phyloP scores from a whole-genome alignment of 2,329 filamentous ascomycete species.

The Ilyonectria robusta region DNA sequence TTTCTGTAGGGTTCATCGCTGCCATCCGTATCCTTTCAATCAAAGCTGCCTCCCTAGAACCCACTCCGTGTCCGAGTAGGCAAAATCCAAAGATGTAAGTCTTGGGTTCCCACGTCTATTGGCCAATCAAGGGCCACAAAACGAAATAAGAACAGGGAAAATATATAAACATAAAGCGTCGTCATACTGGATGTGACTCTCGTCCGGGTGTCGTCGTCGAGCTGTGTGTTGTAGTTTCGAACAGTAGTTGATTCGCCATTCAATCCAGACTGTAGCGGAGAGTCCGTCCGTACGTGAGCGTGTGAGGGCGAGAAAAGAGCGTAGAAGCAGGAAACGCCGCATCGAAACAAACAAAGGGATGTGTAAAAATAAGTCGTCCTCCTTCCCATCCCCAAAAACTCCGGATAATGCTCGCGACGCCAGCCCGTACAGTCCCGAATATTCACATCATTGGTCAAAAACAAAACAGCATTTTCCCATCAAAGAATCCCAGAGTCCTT shows the following conservation, averaged over 20 bases:
- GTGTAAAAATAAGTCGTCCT: conserved; percentile 44
- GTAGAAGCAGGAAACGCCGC: conserved; percentile 36
- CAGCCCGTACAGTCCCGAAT: conserved; percentile 41
- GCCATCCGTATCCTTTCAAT: conserved; percentile 33
- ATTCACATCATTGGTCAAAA: conserved; percentile 42
- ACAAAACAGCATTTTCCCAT: conserved; percentile 50
- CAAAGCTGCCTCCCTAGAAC: conserved; percentile 27
- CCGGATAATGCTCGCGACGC: conserved; percentile 48
- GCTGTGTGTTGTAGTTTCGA: conserved; percentile 28
- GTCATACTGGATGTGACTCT: conserved; percentile 34
- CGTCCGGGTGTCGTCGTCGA: conserved; percentile 27
- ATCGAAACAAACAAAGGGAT: conserved; percentile 35
- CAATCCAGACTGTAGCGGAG: conserved; percentile 27
- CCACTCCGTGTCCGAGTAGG: conserved; percentile 30
- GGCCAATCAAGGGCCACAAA: conserved; percentile 33
- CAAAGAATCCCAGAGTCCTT: conserved; percentile 97
- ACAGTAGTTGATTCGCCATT: conserved; percentile 29
- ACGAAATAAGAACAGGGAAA: conserved; percentile 32
- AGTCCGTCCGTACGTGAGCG: conserved; percentile 28
- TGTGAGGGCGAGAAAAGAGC: conserved; percentile 31
- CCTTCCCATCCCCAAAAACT: conserved; percentile 44
- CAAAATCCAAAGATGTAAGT: conserved; percentile 35
- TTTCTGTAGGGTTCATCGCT: conserved; percentile 21
- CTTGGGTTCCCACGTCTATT: conserved; percentile 40
- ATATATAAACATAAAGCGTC: conserved; percentile 41